These are phyloP conservation scores for Pythium vanterpoolii DNA, from an alignment of 352 stramenopile species.

Conservation along the genomic window DNA sequence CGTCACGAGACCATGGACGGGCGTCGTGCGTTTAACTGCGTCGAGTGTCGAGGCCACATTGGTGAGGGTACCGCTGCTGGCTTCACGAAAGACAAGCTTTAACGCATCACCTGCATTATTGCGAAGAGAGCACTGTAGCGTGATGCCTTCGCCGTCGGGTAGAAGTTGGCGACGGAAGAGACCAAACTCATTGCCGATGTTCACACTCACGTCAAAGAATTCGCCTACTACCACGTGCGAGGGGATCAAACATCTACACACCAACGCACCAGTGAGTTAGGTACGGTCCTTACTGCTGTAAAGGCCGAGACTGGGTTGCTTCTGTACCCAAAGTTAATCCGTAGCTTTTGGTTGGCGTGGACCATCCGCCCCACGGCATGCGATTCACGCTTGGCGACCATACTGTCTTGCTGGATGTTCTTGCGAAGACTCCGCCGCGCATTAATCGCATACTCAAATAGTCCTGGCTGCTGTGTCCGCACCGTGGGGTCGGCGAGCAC, in stretches of 20 bases:
- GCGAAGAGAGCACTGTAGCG: conserved; percentile 47
- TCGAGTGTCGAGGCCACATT: conserved; percentile 16
- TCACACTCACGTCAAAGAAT: conserved; percentile 65
- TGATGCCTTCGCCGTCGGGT: conserved; percentile 34
- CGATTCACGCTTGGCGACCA: conserved; percentile 45
- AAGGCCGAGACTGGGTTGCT: not conserved
- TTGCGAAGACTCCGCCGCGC: conserved; percentile 49
- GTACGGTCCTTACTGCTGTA: not conserved
- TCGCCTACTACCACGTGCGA: conserved; percentile 42
- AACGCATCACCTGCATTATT: conserved; percentile 29
- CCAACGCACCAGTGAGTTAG: not conserved
- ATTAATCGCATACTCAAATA: conserved; percentile 58
- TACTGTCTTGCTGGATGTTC: conserved; percentile 46
- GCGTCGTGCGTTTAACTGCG: not conserved
- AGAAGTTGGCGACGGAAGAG: conserved; percentile 66
- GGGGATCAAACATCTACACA: conserved; percentile 49
- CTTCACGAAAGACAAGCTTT: conserved; percentile 26
- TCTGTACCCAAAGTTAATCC: conserved; percentile 73
- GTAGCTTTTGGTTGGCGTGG: conserved; percentile 71
- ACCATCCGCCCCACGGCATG: conserved; percentile 72
- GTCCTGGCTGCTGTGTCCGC: conserved; percentile 15
- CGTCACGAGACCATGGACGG: conserved; percentile 31
- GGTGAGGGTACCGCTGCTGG: conserved; percentile 17
- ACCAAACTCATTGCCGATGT: conserved; percentile 81
- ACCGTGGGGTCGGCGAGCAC: conserved; percentile 31